A percentile compares a stretch with the other conserved stretches of the same genome.
Conservation (phyloP, 2,329 filamentous ascomycete genomes). For the Bisporella sp. region DNA sequence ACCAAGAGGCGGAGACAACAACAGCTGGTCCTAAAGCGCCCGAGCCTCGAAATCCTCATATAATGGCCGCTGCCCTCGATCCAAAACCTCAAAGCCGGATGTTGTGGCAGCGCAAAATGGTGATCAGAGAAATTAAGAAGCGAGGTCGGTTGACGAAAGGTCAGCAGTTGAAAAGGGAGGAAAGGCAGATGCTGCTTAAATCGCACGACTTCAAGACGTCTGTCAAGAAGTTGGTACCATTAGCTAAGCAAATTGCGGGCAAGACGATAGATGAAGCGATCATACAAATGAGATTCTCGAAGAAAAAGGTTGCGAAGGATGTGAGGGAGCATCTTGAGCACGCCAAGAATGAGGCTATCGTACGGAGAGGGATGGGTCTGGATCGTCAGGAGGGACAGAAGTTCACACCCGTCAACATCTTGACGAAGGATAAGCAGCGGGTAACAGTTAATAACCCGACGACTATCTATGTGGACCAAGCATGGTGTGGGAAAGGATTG, state of each 20-base stretch:
- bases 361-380: constrained; percentile 78
- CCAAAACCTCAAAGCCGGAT: constrained; percentile 66
- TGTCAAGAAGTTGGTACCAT: constrained; percentile 81
- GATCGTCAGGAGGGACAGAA: constrained; percentile 26
- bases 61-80: constrained; percentile 60
- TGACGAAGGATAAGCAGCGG: constrained; percentile 68
- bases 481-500: constrained; percentile 79
- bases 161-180: constrained; percentile 60
- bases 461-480: constrained; percentile 84
- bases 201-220: constrained; percentile 75
- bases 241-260: constrained; percentile 83
- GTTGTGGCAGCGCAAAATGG: constrained; percentile 77
- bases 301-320: constrained; percentile 84
- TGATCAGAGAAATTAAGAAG: constrained; percentile 66
- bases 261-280: constrained; percentile 94
- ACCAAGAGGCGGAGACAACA: constrained; percentile 26
- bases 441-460: constrained; percentile 66
- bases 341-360: constrained; percentile 75
- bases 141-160: constrained; percentile 59
- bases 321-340: constrained; percentile 72
- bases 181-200: constrained; percentile 49
- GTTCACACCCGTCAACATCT: constrained; percentile 48
- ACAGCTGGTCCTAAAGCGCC: constrained; percentile 17
- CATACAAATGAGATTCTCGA: constrained; percentile 88
- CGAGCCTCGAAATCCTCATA: constrained; percentile 36